Conservation (phyloP, 2,329 filamentous ascomycete species). For the Didymosphaeria variabile region DNA sequence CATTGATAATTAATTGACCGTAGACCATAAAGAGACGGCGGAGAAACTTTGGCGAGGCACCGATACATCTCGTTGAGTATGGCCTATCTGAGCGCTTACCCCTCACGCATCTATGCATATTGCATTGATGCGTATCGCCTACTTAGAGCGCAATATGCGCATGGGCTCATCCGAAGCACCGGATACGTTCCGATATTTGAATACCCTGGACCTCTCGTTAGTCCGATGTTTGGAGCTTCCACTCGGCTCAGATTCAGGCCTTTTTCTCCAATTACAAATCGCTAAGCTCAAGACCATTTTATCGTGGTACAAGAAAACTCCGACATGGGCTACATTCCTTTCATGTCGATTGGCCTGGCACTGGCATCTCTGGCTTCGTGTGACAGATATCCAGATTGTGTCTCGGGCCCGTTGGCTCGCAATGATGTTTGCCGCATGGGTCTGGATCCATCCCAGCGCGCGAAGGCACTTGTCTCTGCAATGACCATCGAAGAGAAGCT, state of each 20-base stretch:
- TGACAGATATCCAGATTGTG: conserved; percentile 55
- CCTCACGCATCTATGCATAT: too few species aligned
- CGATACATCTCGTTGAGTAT: too few species aligned
- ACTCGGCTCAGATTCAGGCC: too few species aligned
- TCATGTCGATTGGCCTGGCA: neutral
- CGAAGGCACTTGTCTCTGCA: conserved; percentile 58
- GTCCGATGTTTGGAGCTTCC: neutral
- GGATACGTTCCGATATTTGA: neutral
- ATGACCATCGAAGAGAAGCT: conserved; percentile 64
- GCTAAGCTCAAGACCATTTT: neutral
- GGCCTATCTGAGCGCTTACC: too few species aligned
- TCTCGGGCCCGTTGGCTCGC: conserved; percentile 56
- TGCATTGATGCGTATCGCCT: neutral
- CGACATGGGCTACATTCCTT: neutral
- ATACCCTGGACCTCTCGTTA: neutral
- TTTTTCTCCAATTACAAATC: neutral
- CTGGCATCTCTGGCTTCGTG: neutral
- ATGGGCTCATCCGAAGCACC: neutral
- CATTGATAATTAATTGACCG: too few species aligned
- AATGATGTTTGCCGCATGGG: conserved; percentile 60
- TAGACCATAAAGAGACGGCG: too few species aligned
- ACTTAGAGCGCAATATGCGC: neutral
- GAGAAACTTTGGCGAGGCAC: too few species aligned
- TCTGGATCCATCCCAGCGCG: conserved; percentile 49
- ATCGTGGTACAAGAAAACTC: neutral